Evolutionary conservation across 1,284 basidiomycete genomes (phyloP).

Genomic region (Moesziomyces sp.): DNA sequence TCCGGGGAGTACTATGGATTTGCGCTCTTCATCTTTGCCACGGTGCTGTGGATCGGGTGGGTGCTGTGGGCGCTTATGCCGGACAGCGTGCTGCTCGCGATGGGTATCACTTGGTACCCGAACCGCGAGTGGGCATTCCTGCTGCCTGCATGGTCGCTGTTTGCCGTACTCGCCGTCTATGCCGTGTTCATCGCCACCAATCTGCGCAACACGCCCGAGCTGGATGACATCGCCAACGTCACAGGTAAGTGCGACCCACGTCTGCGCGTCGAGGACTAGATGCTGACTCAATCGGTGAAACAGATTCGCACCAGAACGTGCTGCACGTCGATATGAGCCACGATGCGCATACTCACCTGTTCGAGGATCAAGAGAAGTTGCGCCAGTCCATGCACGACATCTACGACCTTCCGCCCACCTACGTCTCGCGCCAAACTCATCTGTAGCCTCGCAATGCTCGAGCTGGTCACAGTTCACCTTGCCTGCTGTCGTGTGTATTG

Average conservation of each 20-base stretch:
- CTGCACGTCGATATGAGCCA: conserved; percentile 9
- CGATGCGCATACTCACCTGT: conserved; percentile 11
- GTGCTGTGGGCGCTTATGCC: conserved; percentile 50
- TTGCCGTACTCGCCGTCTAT: conserved; percentile 50
- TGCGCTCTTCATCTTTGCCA: conserved; percentile 57
- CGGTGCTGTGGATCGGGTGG: conserved; percentile 50
- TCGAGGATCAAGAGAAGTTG: conserved; percentile 15
- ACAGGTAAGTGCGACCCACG: conserved; percentile 13
- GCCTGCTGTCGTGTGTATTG: no score
- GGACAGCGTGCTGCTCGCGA: conserved; percentile 29
- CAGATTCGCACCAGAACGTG: conserved; percentile 28
- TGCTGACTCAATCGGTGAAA: not conserved
- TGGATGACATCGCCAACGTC: conserved; percentile 38
- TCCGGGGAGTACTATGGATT: conserved; percentile 58
- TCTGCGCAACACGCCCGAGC: conserved; percentile 34
- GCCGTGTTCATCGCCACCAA: conserved; percentile 50
- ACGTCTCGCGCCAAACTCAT: conserved; percentile 41
- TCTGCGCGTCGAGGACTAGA: not conserved
- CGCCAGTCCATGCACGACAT: conserved; percentile 28
- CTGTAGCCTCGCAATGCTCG: not conserved
- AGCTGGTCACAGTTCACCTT: no score
- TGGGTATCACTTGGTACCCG: conserved; percentile 59
- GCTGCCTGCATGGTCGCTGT: conserved; percentile 53
- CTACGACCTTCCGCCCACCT: conserved; percentile 50
- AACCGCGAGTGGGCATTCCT: conserved; percentile 59